phyloP scores from a whole-genome alignment of 768 basidiomycete species.

The Brasilioporus rufonigricans region DNA sequence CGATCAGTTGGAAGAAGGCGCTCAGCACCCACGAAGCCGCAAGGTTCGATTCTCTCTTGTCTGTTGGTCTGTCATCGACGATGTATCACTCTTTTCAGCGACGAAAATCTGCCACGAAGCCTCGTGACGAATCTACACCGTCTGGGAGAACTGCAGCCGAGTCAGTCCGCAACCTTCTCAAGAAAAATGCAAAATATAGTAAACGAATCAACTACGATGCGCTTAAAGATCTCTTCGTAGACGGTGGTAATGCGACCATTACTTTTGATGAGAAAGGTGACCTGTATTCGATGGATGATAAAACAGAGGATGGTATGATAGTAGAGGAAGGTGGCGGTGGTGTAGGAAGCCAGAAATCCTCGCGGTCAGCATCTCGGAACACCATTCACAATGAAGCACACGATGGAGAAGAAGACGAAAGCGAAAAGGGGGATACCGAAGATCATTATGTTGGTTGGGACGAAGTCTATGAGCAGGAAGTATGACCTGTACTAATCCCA shows the following conservation, averaged over 20 bases:
- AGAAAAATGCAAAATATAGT: slow-evolving; percentile 85
- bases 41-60: slow-evolving; percentile 64
- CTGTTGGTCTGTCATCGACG: background rate
- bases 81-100: slow-evolving; percentile 45
- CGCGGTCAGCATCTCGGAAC: slow-evolving; percentile 27
- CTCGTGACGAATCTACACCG: slow-evolving; percentile 70
- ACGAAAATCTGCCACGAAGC: slow-evolving; percentile 62
- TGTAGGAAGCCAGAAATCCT: slow-evolving; percentile 31
- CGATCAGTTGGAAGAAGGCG: slow-evolving; percentile 46
- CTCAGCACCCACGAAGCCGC: slow-evolving; percentile 52
- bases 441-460: slow-evolving; percentile 36
- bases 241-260: slow-evolving; percentile 26
- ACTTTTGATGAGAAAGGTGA: slow-evolving; percentile 43
- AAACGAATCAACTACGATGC: slow-evolving; percentile 94
- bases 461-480: slow-evolving; percentile 74
- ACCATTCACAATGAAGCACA: slow-evolving; percentile 1
- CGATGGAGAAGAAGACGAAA: slow-evolving; percentile 30
- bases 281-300: slow-evolving; percentile 55
- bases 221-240: slow-evolving; percentile 73
- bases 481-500: slow-evolving; percentile 25
- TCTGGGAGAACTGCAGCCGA: slow-evolving; percentile 35
- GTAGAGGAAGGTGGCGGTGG: slow-evolving; percentile 41
- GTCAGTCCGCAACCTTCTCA: slow-evolving; percentile 51
- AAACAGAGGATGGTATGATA: slow-evolving; percentile 39
- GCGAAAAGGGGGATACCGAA: slow-evolving; percentile 41